phyloP scores from a whole-genome alignment of 164 flowering plant species.

The Chimonanthus praecox region DNA sequence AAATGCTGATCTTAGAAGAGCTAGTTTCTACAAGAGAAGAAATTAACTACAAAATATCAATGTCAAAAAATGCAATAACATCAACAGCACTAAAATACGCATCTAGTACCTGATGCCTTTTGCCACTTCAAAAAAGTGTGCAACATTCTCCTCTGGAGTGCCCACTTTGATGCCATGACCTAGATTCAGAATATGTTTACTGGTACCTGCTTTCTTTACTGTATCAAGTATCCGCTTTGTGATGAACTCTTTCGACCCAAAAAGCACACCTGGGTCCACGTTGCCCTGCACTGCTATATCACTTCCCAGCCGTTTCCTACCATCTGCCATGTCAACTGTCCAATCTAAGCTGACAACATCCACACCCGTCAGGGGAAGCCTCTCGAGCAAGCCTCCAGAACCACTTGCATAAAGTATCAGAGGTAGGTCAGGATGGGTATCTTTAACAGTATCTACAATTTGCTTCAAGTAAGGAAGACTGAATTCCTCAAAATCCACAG shows the following conservation, averaged over 20 bases:
- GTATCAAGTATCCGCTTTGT: conserved; percentile 67
- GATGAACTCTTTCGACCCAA: conserved; percentile 89
- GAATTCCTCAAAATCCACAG: conserved; percentile 92
- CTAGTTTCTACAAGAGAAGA: not conserved
- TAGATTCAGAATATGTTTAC: conserved; percentile 84
- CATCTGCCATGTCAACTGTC: conserved; percentile 98
- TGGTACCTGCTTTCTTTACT: conserved; percentile 81
- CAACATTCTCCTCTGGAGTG: conserved; percentile 95
- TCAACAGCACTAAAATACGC: not conserved
- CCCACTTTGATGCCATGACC: conserved; percentile 97
- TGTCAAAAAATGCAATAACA: not conserved
- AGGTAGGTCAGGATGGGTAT: conserved; percentile 84
- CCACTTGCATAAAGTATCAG: conserved; percentile 95
- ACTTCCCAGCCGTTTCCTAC: conserved; percentile 68
- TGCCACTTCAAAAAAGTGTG: conserved; percentile 96
- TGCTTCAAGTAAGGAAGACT: conserved; percentile 89
- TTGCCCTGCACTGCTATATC: conserved; percentile 88
- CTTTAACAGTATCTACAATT: conserved; percentile 77
- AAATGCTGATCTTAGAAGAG: not conserved
- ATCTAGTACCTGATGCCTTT: conserved; percentile 63
- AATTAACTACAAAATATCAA: not conserved
- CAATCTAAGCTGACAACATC: conserved; percentile 99
- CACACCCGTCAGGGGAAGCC: conserved; percentile 77
- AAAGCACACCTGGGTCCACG: conserved; percentile 92
- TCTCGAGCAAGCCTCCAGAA: conserved; percentile 90